Evolutionary conservation across 192 early-diverging fungal genomes (phyloP).

Genomic region (Powellomyces hirtus): DNA sequence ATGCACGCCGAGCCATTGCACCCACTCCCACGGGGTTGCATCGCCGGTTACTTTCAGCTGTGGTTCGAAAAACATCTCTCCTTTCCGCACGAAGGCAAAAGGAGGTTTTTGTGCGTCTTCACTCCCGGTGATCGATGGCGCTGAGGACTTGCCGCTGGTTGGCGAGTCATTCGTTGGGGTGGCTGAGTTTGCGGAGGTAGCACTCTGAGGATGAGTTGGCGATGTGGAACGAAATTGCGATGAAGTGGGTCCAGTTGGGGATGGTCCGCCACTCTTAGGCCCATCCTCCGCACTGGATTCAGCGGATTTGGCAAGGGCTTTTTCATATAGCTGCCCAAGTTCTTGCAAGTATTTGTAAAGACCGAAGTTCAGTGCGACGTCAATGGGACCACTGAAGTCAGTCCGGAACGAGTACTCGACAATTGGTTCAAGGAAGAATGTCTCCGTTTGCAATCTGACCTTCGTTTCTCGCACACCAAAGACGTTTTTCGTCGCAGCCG

Average conservation of each 20-base stretch:
- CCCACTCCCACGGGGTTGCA: conserved; percentile 48
- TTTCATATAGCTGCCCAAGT: conserved; percentile 37
- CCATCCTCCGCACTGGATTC: background rate
- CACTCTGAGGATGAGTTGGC: background rate
- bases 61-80: conserved; percentile 48
- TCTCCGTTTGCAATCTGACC: conserved; percentile 19
- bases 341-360: conserved; percentile 49
- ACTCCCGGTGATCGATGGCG: background rate
- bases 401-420: conserved; percentile 44
- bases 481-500: conserved; percentile 41
- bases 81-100: conserved; percentile 22
- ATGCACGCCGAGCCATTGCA: conserved; percentile 51
- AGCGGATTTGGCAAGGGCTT: conserved; percentile 19
- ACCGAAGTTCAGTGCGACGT: conserved; percentile 52
- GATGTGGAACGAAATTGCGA: background rate
- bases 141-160: background rate
- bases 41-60: conserved; percentile 55
- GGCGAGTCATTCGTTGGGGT: background rate
- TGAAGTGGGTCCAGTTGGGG: background rate
- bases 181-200: conserved; percentile 6
- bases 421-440: conserved; percentile 1
- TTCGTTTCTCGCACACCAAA: conserved; percentile 29
- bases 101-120: background rate
- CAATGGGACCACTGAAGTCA: conserved; percentile 44
- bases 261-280: background rate